Conservation (phyloP, 2,329 filamentous ascomycete species). For the Thelonectria olida region DNA sequence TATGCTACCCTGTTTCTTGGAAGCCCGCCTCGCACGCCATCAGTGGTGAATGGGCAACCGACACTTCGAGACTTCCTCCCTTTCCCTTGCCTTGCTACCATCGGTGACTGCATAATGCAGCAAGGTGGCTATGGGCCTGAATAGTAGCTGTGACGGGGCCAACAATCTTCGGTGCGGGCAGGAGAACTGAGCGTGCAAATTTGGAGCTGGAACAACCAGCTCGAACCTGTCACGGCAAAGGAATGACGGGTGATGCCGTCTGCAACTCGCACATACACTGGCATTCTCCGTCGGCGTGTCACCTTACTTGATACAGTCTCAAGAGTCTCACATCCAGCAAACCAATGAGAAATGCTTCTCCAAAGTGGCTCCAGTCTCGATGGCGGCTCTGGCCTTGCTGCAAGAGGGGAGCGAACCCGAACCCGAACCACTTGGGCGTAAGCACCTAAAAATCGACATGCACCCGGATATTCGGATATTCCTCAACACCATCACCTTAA, state of each 20-base stretch:
- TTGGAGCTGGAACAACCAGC: slow-evolving; percentile 9
- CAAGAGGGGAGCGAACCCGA: slow-evolving; percentile 21
- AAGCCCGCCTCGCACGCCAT: slow-evolving; percentile 8
- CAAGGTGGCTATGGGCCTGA: neutral
- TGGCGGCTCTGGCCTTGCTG: slow-evolving; percentile 10
- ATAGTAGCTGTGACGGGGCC: slow-evolving; percentile 16
- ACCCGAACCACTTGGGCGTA: slow-evolving; percentile 7
- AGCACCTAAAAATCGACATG: slow-evolving; percentile 19
- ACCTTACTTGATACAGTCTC: slow-evolving; percentile 29
- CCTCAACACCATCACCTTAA: neutral
- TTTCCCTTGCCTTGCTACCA: neutral
- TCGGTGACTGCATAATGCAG: neutral
- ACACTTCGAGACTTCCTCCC: neutral
- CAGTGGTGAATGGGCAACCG: neutral
- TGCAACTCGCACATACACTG: neutral
- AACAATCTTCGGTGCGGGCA: slow-evolving; percentile 31
- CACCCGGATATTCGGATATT: slow-evolving; percentile 15
- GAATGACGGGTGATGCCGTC: slow-evolving; percentile 28
- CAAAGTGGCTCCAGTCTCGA: slow-evolving; percentile 14
- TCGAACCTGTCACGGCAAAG: slow-evolving; percentile 27
- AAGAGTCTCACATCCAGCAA: too few relatives aligned
- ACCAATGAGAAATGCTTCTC: slow-evolving; percentile 17
- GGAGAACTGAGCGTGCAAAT: slow-evolving; percentile 5
- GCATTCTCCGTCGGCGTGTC: slow-evolving; percentile 5
- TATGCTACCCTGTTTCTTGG: slow-evolving; percentile 18